These are phyloP conservation scores for Houttuynia cordata DNA, from an alignment of 164 flowering plant species.

Conservation along the genomic window DNA sequence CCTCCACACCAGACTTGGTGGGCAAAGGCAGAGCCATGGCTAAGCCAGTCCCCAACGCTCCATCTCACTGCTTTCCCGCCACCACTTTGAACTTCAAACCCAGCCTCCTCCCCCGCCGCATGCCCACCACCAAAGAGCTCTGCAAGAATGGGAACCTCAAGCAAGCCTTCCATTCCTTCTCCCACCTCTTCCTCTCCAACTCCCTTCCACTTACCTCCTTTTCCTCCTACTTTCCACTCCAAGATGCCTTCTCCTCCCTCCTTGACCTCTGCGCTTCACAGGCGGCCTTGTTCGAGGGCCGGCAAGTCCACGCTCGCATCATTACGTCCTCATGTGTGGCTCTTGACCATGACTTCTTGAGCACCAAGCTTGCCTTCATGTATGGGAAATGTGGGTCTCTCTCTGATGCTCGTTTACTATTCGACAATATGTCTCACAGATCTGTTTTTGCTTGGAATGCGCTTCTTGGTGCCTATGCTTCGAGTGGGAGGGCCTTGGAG, in stretches of 20 bases:
- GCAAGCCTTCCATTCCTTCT: constrained; percentile 35
- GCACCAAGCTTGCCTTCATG: constrained; percentile 68
- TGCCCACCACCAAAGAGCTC: constrained; percentile 19
- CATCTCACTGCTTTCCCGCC: no score
- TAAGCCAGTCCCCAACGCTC: no score
- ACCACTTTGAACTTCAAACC: no score
- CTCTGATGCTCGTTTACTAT: constrained; percentile 37
- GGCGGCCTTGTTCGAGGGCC: constrained; percentile 34
- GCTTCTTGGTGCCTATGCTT: constrained; percentile 61
- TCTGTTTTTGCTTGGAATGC: constrained; percentile 80
- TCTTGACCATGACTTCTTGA: constrained; percentile 33
- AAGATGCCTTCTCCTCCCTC: constrained; percentile 34
- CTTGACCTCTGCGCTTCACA: constrained; percentile 54
- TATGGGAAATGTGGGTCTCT: constrained; percentile 62
- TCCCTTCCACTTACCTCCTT: no score
- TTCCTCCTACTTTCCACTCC: constrained; percentile 11
- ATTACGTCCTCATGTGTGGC: constrained; percentile 20
- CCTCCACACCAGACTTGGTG: no score
- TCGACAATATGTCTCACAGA: constrained; percentile 50
- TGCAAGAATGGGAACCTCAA: constrained; percentile 28
- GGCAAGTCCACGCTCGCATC: constrained; percentile 61
- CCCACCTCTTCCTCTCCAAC: constrained; percentile 14
- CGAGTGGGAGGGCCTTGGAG: constrained; percentile 27
- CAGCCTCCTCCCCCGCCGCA: no score
- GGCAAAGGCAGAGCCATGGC: no score